phyloP scores from a whole-genome alignment of 2,329 filamentous ascomycete genomes.

The Beauveria australis region DNA sequence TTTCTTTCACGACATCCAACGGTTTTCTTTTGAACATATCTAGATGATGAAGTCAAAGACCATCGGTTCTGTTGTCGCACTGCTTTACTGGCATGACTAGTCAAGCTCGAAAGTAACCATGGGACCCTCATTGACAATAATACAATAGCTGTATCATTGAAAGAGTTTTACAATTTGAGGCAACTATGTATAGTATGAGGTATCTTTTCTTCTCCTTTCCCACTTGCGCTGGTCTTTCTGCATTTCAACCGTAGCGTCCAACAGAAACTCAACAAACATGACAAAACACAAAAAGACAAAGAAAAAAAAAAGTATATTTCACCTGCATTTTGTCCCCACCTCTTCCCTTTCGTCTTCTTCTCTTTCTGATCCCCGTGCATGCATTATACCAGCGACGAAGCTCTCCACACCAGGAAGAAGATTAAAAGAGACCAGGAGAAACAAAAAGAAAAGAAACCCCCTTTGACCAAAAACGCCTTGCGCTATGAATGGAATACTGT shows the following conservation, averaged over 20 bases:
- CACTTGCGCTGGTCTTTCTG: constrained; percentile 20
- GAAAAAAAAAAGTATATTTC: constrained; percentile 1
- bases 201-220: constrained; percentile 13
- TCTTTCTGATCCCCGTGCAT: constrained; percentile 17
- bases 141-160: constrained; percentile 8
- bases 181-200: constrained; percentile 24
- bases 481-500: constrained; percentile 37
- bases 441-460: constrained; percentile 35
- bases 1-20: too few species aligned
- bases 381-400: constrained; percentile 23
- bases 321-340: constrained; percentile 8
- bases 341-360: constrained; percentile 13
- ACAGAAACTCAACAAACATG: constrained; percentile 1
- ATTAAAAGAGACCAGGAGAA: constrained; percentile 16
- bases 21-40: too few species aligned
- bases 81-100: not conserved
- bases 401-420: constrained; percentile 10
- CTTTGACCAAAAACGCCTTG: constrained; percentile 43
- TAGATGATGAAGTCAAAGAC: too few species aligned
- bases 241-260: constrained; percentile 14
- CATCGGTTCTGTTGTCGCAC: not conserved
- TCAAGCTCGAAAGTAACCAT: not conserved
- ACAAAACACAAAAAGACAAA: not conserved
- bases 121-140: not conserved
- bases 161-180: constrained; percentile 24